Evolutionary conservation across 192 early-diverging fungal genomes (phyloP), one percentile per base, ranked within the genome.

Genomic region (Gaertneriomyces sp.): DNA sequence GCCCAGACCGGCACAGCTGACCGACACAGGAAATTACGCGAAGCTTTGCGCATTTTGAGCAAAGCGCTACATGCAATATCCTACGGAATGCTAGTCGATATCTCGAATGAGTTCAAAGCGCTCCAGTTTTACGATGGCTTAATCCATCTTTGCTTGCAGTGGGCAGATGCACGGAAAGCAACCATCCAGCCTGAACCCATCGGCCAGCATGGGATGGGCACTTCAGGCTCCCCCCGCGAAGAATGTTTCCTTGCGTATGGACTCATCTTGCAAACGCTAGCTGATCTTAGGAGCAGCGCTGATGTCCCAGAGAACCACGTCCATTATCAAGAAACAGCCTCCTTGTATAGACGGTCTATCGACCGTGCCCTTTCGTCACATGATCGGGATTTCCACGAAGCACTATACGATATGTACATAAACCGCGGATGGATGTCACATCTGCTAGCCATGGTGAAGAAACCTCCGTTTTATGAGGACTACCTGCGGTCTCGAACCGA

Each of bases 391-490:
- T 90, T 90, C 79, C 87, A 89, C 45, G 80, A 82, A 58, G 65
- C 64, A n/a, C 73, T 89, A 5, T 90, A 83, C 58, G 79, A 87
- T 40, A 88, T 83, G 87, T 70, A 90, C 42, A 65, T 90, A 52
- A 74, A 67, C 3, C 70, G 76, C 43, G 74, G 61, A 39, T 72
- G 75, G 38, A 58, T 67, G 5, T 60, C 83, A 16, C 61, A 80
- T 56, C 63, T 89, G 19, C 78, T 87, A 7, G n/a, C 42, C 44
- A 63, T 69, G 10, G 42, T 42, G 4, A 11, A 6, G 53, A 17
- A 6, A 5, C 25, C 3, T 0, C 12, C 39, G 17, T 56, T 4
- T 39, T 56, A 33, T 42, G 78, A 80, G 47, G 60, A 43, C 11
- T 80, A 60, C 62, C 58, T 80, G 17, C 16, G 16, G n/a, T 43